These are phyloP conservation scores for Jatropha podagrica DNA, from an alignment of 441 rosid genomes.

Conservation along the genomic window DNA sequence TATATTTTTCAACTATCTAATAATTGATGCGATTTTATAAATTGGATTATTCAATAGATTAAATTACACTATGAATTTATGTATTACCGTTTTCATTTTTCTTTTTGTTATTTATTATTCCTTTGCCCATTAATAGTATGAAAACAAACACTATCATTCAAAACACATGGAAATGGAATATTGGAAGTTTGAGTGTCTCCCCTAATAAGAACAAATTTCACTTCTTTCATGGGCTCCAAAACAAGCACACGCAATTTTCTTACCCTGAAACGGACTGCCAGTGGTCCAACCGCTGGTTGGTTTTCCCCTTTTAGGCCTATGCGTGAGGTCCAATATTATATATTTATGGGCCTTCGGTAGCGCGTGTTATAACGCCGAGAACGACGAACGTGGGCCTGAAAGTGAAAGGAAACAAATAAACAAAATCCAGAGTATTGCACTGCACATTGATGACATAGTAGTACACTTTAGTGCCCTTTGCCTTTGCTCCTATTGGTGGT, in stretches of 20 bases:
- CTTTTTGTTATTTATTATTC: no score
- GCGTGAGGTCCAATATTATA: not conserved
- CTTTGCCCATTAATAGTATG: no score
- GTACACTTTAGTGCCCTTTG: not conserved
- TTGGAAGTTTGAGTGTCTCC: not conserved
- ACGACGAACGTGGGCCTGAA: slow-evolving; percentile 14
- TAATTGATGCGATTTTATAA: no score
- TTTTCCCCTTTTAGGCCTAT: not conserved
- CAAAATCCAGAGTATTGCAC: not conserved
- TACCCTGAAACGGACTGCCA: slow-evolving; percentile 9
- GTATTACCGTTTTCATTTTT: no score
- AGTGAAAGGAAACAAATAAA: not conserved
- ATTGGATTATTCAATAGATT: no score
- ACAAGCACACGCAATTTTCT: not conserved
- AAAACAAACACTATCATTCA: no score
- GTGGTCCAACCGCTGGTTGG: slow-evolving; percentile 6
- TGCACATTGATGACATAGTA: slow-evolving; percentile 9
- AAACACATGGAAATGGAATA: not conserved
- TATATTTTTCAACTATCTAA: no score
- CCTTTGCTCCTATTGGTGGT: not conserved
- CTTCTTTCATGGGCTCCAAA: not conserved
- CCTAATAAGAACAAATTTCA: not conserved
- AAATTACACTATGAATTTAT: no score
- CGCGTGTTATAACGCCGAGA: slow-evolving; percentile 7
- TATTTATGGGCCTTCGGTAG: not conserved